These are phyloP conservation scores for Euphorbia tirucalli DNA, from an alignment of 345 rosid genomes.

Conservation along the genomic window DNA sequence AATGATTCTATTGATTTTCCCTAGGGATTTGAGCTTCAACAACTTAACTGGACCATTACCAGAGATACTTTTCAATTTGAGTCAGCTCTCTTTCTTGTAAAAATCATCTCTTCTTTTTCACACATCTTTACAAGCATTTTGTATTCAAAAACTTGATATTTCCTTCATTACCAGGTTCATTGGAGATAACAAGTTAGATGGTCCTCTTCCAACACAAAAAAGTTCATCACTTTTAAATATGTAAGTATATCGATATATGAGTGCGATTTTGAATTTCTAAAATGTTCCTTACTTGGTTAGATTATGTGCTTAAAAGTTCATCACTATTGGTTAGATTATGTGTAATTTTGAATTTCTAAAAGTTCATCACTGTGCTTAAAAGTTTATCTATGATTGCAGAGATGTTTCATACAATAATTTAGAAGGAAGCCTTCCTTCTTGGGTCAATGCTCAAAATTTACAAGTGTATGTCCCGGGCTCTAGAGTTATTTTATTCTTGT, in stretches of 20 bases:
- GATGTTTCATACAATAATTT: slow-evolving; percentile 77
- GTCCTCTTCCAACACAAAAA: slow-evolving; percentile 52
- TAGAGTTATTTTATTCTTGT: not conserved
- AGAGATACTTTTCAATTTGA: slow-evolving; percentile 37
- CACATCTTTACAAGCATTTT: not conserved
- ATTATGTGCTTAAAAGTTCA: not conserved
- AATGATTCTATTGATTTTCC: slow-evolving; percentile 4
- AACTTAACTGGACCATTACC: slow-evolving; percentile 42
- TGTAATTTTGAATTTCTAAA: too few species aligned
- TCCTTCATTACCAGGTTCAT: slow-evolving; percentile 51
- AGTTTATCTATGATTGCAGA: slow-evolving; percentile 47
- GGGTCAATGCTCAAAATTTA: slow-evolving; percentile 45
- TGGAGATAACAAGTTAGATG: slow-evolving; percentile 52
- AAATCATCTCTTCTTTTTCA: slow-evolving; percentile 12
- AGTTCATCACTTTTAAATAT: slow-evolving; percentile 44
- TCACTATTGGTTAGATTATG: too few species aligned
- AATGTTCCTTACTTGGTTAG: too few species aligned
- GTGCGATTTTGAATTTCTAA: not conserved
- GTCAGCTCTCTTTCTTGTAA: slow-evolving; percentile 51
- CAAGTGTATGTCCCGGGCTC: slow-evolving; percentile 43
- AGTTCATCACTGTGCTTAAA: too few species aligned
- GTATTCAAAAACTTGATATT: slow-evolving; percentile 11
- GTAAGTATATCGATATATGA: slow-evolving; percentile 34
- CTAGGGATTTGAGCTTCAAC: slow-evolving; percentile 67
- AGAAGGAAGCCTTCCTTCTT: slow-evolving; percentile 62